These are phyloP conservation scores for Tricholoma saponaceum DNA, from an alignment of 768 basidiomycete genomes.

Conservation along the genomic window DNA sequence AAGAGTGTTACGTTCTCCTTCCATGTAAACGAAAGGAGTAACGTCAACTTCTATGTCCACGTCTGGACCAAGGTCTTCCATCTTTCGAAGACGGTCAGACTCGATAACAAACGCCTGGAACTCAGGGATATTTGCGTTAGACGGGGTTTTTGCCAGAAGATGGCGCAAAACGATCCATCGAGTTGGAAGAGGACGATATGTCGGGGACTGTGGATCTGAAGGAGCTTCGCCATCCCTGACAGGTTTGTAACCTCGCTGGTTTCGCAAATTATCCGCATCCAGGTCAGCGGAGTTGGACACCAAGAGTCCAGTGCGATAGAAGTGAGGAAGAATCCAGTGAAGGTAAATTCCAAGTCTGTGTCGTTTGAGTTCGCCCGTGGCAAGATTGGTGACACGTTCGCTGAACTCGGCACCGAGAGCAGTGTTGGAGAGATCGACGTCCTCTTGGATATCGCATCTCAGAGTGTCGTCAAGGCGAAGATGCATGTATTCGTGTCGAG, in stretches of 20 bases:
- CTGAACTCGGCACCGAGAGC: background rate
- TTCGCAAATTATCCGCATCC: background rate
- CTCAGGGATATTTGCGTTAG: background rate
- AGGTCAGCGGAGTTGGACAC: background rate
- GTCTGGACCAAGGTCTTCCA: background rate
- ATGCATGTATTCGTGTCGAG: background rate
- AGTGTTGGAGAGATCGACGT: background rate
- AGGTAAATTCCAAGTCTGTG: conserved; percentile 2
- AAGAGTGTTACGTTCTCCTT: background rate
- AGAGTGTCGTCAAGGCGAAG: background rate
- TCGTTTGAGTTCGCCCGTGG: background rate
- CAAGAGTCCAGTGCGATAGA: background rate
- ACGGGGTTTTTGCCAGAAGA: background rate
- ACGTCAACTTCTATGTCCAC: background rate
- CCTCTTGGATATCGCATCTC: background rate
- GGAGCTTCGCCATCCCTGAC: too few species aligned
- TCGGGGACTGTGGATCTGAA: background rate
- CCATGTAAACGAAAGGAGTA: background rate
- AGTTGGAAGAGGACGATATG: background rate
- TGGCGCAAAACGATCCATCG: background rate
- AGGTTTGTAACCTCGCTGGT: background rate
- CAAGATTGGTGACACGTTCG: background rate
- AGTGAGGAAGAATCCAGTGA: background rate
- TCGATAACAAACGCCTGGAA: background rate
- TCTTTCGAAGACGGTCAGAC: background rate